A percentile compares a stretch with the other conserved stretches of the same genome.
Conservation (phyloP, 1,284 basidiomycete genomes). For the Ceratobasidium sp. region DNA sequence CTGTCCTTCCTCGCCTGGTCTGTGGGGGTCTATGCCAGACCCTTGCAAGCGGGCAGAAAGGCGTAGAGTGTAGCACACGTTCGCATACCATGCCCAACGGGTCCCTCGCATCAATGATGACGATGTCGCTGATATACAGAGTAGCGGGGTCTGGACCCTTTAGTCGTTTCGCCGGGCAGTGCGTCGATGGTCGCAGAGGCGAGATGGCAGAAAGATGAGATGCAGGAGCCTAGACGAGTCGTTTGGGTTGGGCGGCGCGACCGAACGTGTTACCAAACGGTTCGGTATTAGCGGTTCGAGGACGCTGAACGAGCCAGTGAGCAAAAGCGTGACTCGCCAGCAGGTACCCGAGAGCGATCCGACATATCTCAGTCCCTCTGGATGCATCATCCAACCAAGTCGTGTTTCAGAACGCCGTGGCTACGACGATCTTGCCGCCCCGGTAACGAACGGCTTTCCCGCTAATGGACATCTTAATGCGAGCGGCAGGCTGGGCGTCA, state of each 20-base stretch:
- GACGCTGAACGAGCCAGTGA: conserved; percentile 65
- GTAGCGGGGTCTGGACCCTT: too few relatives aligned
- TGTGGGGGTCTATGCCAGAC: conserved; percentile 73
- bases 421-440: conserved; percentile 91
- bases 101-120: conserved; percentile 97
- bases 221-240: conserved; percentile 75
- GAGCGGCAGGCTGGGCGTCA: conserved; percentile 85
- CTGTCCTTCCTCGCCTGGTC: conserved; percentile 97
- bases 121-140: conserved; percentile 78
- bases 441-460: conserved; percentile 85
- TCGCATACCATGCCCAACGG: conserved; percentile 97
- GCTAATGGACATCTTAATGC: conserved; percentile 91
- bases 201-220: conserved; percentile 89
- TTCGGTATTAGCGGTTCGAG: conserved; percentile 94
- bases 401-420: conserved; percentile 91
- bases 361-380: too few relatives aligned
- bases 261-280: conserved; percentile 87
- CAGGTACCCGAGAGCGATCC: too few relatives aligned
- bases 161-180: too few relatives aligned
- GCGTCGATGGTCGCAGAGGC: conserved; percentile 59
- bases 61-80: conserved; percentile 2
- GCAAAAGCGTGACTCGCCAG: conserved; percentile 70
- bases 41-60: neutral
- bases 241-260: conserved; percentile 69
- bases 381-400: too few relatives aligned